phyloP scores from a whole-genome alignment of 768 basidiomycete genomes.

The Hysterangium stoloniferum region DNA sequence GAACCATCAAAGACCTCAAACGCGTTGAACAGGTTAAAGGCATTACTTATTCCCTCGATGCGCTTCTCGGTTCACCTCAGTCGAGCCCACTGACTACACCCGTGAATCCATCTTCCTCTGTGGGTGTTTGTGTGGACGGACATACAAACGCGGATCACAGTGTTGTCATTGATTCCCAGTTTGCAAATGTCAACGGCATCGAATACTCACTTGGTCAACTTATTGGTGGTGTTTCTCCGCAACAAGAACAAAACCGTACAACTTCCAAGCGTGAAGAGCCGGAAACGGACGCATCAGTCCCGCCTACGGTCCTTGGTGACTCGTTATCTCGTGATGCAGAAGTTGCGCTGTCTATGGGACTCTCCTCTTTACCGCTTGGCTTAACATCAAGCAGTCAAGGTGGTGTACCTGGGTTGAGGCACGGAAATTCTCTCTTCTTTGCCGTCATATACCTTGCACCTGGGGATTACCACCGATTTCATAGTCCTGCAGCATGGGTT shows the following conservation, averaged over 20 bases:
- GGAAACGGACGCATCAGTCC: slow-evolving; percentile 67
- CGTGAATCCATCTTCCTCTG: slow-evolving; percentile 19
- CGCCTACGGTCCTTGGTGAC: slow-evolving; percentile 44
- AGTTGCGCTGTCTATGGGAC: slow-evolving; percentile 69
- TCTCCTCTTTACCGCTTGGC: slow-evolving; percentile 16
- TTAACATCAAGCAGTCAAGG: slow-evolving; percentile 38
- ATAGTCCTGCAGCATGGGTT: slow-evolving; percentile 93
- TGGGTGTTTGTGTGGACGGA: slow-evolving; percentile 18
- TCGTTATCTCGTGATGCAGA: slow-evolving; percentile 58
- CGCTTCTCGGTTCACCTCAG: slow-evolving; percentile 61
- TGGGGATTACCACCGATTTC: slow-evolving; percentile 97
- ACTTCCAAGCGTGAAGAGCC: slow-evolving; percentile 6
- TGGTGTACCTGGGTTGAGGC: slow-evolving; percentile 62
- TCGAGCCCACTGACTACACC: slow-evolving; percentile 37
- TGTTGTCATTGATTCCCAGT: slow-evolving; percentile 77
- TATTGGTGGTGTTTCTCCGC: slow-evolving; percentile 48
- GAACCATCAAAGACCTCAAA: slow-evolving; percentile 62
- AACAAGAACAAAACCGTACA: slow-evolving; percentile 13
- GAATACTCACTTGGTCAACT: slow-evolving; percentile 90
- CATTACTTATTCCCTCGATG: slow-evolving; percentile 92
- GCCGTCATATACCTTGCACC: slow-evolving; percentile 96
- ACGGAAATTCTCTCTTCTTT: slow-evolving; percentile 85
- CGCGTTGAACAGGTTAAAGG: slow-evolving; percentile 97
- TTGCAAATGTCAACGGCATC: slow-evolving; percentile 96
- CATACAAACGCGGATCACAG: slow-evolving; percentile 44